Base-by-base conservation (phyloP, 164 flowering plant species). In the Pachysandra terminalis region DNA sequence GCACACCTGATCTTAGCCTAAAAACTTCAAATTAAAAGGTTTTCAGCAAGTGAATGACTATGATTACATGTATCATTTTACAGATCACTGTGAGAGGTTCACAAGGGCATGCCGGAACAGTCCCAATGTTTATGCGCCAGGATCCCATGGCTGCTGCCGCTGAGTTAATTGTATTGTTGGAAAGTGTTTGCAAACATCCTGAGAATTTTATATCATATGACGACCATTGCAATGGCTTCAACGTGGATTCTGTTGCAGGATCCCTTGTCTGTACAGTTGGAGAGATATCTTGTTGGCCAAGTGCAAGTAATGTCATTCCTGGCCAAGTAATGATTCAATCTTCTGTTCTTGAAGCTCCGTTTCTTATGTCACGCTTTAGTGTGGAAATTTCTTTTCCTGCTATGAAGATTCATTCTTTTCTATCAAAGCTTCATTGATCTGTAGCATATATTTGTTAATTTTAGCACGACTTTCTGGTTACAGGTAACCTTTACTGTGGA, bases 51-150 rank as follows among this genome's bases (percentile, higher is more conserved):
- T 45, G 51, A 70, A 62, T 51, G 48, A 63, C 9, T 53, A 23
- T 16, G 64, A 57, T 27, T 67, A 52, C 52, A 26, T 71, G 22
- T 54, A 12, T 62, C 52, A 65, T 59, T 58, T 73, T 79, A 73
- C 85, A 96, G 99, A 91, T 96, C 41, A 93, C 93, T 4, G 95
- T 96, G 52, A 89, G 75, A 82, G 99, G 99, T 68, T 77, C 94
- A 48, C 99, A 96, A 68, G 99, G 98, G 68, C 99, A 96, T 81
- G 99, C 99, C 25, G 98, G 98, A 71, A 96, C 99, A 12, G 99
- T 96, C 59, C 99, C 99, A 55, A 96, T 96, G 99, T 75, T 86
- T 19, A 82, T 93, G 96, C 94, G 99, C 40, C 86, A 80, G 48
- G 99, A 93, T 77, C 98, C 98, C 19, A 88, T 96, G 98, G 80